Evolutionary conservation across 257 asterid species (phyloP), one percentile per base, ranked within the genome.

Genomic region (Leonotis leonurus): DNA sequence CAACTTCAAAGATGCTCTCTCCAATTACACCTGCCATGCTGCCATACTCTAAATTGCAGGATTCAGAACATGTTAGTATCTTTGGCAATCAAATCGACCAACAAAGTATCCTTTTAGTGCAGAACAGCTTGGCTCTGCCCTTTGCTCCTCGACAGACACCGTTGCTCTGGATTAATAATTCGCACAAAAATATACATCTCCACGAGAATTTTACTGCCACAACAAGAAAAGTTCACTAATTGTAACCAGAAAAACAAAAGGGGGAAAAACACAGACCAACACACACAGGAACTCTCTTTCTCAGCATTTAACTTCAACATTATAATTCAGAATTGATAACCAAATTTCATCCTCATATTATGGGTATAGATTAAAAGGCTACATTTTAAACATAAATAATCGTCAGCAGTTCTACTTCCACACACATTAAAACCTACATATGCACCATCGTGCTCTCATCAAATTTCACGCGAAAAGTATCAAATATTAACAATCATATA

Each of bases 171-270:
- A 70, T 56, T 24, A 55, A 64, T 29, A 82, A 80, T 81, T 89
- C 33, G 84, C 85, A 81, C 77, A 83, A 86, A 61, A 67, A 83
- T 81, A 71, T 83, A 82, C 95, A 89, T 87, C 85, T 64, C 64
- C 75, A 60, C 81, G 75, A 70, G 72, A 52, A 51, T 43, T 22
- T 75, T 57, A 62, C 85, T 83, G 79, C 73, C 65, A 53, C 18
- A 68, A 27, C 46, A 64, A 24, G 49, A 16, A 46, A 56, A 20
- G 10, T 30, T 41, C 20, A 57, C 24, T 58, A 51, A 54, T 45
- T 7, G 14, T 32, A 36, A 33, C 8, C 30, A 25, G 16, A 13
- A 52, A 3, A n/a, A n/a, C 6, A 32, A 32, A 32, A 7, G 8
- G 1, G 39, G 21, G 13, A 2, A 30, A 26, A 6, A 44, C 13